Percentiles rank a stretch among this genome's conserved stretches.
Evolutionary conservation across 371 early-diverging fungal genomes (phyloP).

Genomic region (Actinomortierella wolfii): DNA sequence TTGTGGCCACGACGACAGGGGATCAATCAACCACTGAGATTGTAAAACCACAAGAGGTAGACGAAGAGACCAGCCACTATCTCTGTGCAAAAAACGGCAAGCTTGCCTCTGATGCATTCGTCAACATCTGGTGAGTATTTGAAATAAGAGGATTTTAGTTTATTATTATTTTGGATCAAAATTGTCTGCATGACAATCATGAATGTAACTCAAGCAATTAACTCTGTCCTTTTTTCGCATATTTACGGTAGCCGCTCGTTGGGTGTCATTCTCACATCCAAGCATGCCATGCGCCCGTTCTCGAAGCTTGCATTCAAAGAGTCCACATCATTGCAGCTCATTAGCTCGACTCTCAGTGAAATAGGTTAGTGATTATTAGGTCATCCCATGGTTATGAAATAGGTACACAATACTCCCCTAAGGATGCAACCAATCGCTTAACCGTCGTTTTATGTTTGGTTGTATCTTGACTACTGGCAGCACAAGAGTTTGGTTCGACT

Average conservation of each 20-base stretch:
- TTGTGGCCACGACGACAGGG: not conserved
- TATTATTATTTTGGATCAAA: no score
- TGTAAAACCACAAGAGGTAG: slow-evolving; percentile 21
- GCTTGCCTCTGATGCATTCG: slow-evolving; percentile 56
- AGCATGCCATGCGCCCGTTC: slow-evolving; percentile 65
- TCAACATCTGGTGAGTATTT: slow-evolving; percentile 52
- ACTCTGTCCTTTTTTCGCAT: not conserved
- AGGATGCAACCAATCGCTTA: no score
- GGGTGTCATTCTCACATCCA: slow-evolving; percentile 65
- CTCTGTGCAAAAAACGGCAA: slow-evolving; percentile 15
- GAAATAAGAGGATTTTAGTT: no score
- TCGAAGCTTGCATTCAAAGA: slow-evolving; percentile 62
- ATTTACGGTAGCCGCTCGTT: slow-evolving; percentile 39
- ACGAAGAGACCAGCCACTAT: slow-evolving; percentile 13
- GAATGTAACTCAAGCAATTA: no score
- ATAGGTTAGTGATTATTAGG: slow-evolving; percentile 34
- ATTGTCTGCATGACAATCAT: no score
- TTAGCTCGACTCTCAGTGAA: slow-evolving; percentile 52
- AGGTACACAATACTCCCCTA: no score
- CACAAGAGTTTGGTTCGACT: slow-evolving; percentile 64
- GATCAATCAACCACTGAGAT: slow-evolving; percentile 8
- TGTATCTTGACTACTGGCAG: no score
- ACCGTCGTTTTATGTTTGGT: no score
- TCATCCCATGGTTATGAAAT: no score
- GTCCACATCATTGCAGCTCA: slow-evolving; percentile 45